A percentile compares a stretch with the other conserved stretches of the same genome.
Evolutionary conservation across 257 asterid species (phyloP).

Genomic region (Ilex aquifolium): DNA sequence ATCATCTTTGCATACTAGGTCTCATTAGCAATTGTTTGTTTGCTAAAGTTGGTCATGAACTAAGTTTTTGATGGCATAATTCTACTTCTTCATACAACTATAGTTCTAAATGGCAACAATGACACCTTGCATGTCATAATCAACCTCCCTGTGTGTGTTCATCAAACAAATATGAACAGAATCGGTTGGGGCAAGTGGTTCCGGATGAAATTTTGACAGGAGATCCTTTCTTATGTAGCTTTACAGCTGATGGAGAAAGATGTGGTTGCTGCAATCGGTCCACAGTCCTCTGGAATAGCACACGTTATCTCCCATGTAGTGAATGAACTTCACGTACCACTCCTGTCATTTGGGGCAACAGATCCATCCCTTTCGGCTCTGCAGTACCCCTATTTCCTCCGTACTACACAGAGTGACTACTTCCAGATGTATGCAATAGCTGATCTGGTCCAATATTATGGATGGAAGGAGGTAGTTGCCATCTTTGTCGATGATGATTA

Average conservation of each 20-base stretch:
- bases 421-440: slow-evolving; percentile 72
- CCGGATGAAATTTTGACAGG: slow-evolving; percentile 23
- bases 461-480: slow-evolving; percentile 64
- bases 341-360: slow-evolving; percentile 59
- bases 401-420: slow-evolving; percentile 39
- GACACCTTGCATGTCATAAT: too few species aligned
- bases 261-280: slow-evolving; percentile 59
- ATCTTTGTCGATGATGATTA: slow-evolving; percentile 64
- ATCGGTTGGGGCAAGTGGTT: too few species aligned
- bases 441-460: slow-evolving; percentile 42
- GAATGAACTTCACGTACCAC: slow-evolving; percentile 65
- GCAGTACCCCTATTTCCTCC: slow-evolving; percentile 57
- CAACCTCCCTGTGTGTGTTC: neutral
- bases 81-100: too few species aligned
- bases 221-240: slow-evolving; percentile 34
- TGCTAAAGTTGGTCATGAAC: too few species aligned
- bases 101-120: too few species aligned
- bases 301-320: slow-evolving; percentile 50
- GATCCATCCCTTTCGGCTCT: slow-evolving; percentile 70
- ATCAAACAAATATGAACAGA: neutral
- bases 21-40: too few species aligned
- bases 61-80: too few species aligned
- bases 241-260: slow-evolving; percentile 52
- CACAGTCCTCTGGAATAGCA: slow-evolving; percentile 70
- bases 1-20: too few species aligned